Evolutionary conservation across 1,139 yeast genomes (phyloP).

Genomic region (Debaryomyces sp.): DNA sequence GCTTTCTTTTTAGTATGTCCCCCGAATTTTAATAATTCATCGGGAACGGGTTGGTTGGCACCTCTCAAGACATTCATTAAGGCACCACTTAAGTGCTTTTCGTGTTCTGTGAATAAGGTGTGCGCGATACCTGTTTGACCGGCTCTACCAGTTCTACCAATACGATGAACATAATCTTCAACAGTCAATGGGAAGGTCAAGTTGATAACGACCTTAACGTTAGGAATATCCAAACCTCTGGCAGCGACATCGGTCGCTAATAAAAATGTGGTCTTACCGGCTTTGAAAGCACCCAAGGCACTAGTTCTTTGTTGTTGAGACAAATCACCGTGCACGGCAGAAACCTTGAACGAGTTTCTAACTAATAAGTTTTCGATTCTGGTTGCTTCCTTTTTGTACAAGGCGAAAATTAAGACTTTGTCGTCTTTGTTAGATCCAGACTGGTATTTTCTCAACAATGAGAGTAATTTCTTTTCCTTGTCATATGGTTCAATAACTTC

Average conservation of each 20-base stretch:
- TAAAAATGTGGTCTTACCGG: constrained; percentile 73
- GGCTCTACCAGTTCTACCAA: constrained; percentile 98
- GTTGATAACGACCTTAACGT: constrained; percentile 93
- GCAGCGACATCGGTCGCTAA: constrained; percentile 99
- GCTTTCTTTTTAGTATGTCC: constrained; percentile 97
- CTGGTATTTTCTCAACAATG: constrained; percentile 74
- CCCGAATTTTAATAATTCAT: constrained; percentile 90
- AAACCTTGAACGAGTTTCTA: constrained; percentile 75
- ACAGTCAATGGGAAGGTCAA: constrained; percentile 96
- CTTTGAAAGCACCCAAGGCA: constrained; percentile 84
- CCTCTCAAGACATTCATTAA: constrained; percentile 88
- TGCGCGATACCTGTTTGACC: constrained; percentile 95
- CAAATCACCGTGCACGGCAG: constrained; percentile 96
- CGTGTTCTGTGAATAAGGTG: constrained; percentile 94
- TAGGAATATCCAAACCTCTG: constrained; percentile 96
- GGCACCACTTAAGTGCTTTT: constrained; percentile 95
- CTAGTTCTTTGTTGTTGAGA: constrained; percentile 89
- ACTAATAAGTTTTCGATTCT: constrained; percentile 79
- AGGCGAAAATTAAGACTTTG: constrained; percentile 86
- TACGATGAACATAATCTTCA: constrained; percentile 97
- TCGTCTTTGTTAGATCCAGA: constrained; percentile 66
- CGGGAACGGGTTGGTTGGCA: constrained; percentile 97
- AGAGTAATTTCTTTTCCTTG: constrained; percentile 77
- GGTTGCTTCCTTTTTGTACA: constrained; percentile 95
- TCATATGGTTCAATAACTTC: constrained; percentile 86